Evolutionary conservation across 139 green algal species (phyloP), one percentile per base, ranked within the genome.

Genomic region (Monoraphidium neglectum): DNA sequence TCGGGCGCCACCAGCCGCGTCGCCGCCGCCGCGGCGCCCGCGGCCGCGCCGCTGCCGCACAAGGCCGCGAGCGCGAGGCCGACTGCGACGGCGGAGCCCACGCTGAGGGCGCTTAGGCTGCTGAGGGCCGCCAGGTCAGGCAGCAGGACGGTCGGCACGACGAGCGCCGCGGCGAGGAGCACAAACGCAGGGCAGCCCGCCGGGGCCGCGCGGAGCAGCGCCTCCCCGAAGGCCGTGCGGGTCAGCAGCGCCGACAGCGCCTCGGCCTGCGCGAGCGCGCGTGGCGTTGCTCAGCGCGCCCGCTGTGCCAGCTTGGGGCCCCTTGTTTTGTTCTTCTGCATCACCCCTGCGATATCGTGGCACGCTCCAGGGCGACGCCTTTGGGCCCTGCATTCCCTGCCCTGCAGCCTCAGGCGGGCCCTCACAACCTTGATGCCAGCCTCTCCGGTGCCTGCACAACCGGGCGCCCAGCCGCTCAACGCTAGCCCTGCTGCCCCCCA

Each of bases 121-220:
- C 87, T 89, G 35, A 96, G 85, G 23, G 89, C 61, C 26, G 73
- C 77, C 24, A 96, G 71, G 72, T 94, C 82, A 2, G 86, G 83
- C 68, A 96, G 81, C 86, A 91, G 94, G n/a, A 90, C 84, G 33
- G 91, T 96, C 37, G 90, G 90, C 36, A 94, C 82, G 77, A 96
- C 89, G 36, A 92, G 47, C 1, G 51, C 67, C 12, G 86, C 80
- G 8, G 83, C 82, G 51, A 85, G 23, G 30, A 86, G 62, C 74
- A 84, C 88, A 69, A 74, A 87, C 15, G 59, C 69, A n/a, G 51
- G 49, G 36, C 68, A 69, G 65, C 35, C 68, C 15, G 68, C 12
- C 24, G 49, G 37, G 10, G 21, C 10, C n/a, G 56, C 36, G 38
- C 2, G 35, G 38, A 30, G 3, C 35, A 30, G 53, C 38, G 23